Percentiles rank a stretch among this genome's conserved stretches.
These are phyloP conservation scores for Sclerospora graminicola DNA, from an alignment of 352 stramenopile species.

Conservation along the genomic window DNA sequence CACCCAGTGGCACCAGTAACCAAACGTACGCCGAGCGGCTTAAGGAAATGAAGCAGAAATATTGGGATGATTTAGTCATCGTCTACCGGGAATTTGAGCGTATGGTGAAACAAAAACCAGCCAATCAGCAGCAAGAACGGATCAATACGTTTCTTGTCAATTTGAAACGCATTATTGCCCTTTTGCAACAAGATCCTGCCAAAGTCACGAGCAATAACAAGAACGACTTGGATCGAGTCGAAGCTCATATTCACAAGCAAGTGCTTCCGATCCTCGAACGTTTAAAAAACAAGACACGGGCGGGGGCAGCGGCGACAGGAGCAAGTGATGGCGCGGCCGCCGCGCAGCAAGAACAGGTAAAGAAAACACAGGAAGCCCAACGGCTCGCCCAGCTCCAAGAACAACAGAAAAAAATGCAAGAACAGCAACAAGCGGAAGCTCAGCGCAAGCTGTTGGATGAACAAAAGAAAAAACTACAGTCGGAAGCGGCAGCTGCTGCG, in stretches of 20 bases:
- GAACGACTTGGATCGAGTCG: conserved; percentile 68
- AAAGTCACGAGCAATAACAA: conserved; percentile 72
- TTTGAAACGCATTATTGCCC: conserved; percentile 67
- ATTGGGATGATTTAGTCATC: conserved; percentile 76
- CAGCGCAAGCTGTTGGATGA: conserved; percentile 60
- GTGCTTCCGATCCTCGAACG: conserved; percentile 68
- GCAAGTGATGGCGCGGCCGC: conserved; percentile 11
- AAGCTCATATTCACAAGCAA: conserved; percentile 77
- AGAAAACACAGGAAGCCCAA: conserved; percentile 61
- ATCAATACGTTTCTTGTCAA: conserved; percentile 79
- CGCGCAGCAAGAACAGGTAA: conserved; percentile 40
- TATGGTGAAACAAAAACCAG: conserved; percentile 77
- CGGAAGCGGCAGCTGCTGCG: conserved; percentile 42
- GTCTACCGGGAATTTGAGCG: conserved; percentile 79
- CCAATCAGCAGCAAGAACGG: conserved; percentile 67
- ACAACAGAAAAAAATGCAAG: conserved; percentile 59
- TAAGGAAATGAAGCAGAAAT: conserved; percentile 69
- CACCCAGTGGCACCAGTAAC: conserved; percentile 16
- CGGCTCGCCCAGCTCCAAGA: conserved; percentile 44
- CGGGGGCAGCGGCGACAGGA: conserved; percentile 12
- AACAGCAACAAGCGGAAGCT: conserved; percentile 50
- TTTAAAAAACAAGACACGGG: conserved; percentile 60
- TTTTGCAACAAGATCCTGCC: conserved; percentile 69
- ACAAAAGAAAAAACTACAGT: conserved; percentile 60
- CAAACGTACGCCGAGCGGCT: conserved; percentile 60